Percentiles rank a stretch among this genome's conserved stretches.
Conservation (phyloP, 1,284 basidiomycete genomes). For the Heterobasidion annosum region DNA sequence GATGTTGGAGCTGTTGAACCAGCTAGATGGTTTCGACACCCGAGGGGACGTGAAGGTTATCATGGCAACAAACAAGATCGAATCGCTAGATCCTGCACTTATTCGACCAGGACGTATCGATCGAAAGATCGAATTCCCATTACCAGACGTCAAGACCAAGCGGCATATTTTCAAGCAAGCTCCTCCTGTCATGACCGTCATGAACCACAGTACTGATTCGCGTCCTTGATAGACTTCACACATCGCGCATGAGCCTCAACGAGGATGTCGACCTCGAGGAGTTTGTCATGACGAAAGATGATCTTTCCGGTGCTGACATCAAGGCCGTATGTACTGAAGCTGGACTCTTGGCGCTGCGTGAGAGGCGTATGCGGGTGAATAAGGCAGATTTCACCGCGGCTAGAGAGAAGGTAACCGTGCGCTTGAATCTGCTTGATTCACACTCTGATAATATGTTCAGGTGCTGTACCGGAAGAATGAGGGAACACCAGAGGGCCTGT, state of each 20-base stretch:
- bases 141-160: constrained; percentile 94
- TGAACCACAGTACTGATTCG: background rate
- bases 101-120: constrained; percentile 98
- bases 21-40: constrained; percentile 99
- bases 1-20: constrained; percentile 97
- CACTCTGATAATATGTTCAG: constrained; percentile 24
- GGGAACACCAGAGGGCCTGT: constrained; percentile 81
- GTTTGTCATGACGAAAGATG: constrained; percentile 94
- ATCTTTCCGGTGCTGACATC: constrained; percentile 95
- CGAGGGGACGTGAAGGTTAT: constrained; percentile 98
- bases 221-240: constrained; percentile 65
- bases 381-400: constrained; percentile 86
- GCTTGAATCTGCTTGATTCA: background rate
- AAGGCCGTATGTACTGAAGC: constrained; percentile 98
- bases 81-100: constrained; percentile 91
- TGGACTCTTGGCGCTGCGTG: constrained; percentile 87
- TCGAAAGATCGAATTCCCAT: constrained; percentile 94
- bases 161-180: constrained; percentile 91
- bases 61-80: constrained; percentile 91
- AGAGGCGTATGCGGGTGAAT: constrained; percentile 94
- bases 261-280: constrained; percentile 96
- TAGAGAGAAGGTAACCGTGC: constrained; percentile 61
- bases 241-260: constrained; percentile 88
- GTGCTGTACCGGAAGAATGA: constrained; percentile 91
- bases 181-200: background rate